Base-by-base conservation (phyloP, 139 green algal species). In the Chlamydomonas asymmetrica region DNA sequence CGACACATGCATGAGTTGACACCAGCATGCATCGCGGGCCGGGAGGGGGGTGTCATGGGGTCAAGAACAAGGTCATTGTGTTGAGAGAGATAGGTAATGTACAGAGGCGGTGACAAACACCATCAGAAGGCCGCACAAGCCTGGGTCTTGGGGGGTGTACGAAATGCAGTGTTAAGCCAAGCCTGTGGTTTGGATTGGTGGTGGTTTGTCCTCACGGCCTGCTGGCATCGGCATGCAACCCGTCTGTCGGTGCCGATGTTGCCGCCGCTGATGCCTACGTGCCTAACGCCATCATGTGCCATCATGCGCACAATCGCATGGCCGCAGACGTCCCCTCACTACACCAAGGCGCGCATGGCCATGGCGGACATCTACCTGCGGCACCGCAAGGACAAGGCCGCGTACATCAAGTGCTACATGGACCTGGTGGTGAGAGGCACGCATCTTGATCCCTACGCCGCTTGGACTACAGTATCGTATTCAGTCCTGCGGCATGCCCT, bases 311-410 rank as follows among this genome's bases (percentile, higher is more conserved):
- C 38, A 43, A 27, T 59, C 7, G 22, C 52, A 1, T 22, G 9
- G 52, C 74, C 78, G 1, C 32, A 37, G 16, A 60, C 59, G 0
- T 89, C 82, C 27, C 80, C 81, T 8, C 79, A 90, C 66, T 93
- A 84, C 76, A 27, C 79, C 7, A 82, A 84, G 70, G 88, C 90
- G 6, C 78, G 84, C 4, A 87, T 88, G 50, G 87, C 87, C 8
- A 87, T 92, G 79, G 90, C 91, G 5, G 76, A 92, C 70, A 92
- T 94, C 32, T 88, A 92, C 73, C 86, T 96, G 27, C 76, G 85
- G 38, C 79, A 94, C 67, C 72, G 81, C 25, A 76, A 87, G 50
- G 90, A 96, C 71, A 87, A 86, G 60, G 71, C 74, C 1, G 74
- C 78, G 7, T 95, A 93, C 80, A 77, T 81, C 48, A 67, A 79